Conservation (phyloP, 176 grass and related monocot genomes). For the Puya raimondii region DNA sequence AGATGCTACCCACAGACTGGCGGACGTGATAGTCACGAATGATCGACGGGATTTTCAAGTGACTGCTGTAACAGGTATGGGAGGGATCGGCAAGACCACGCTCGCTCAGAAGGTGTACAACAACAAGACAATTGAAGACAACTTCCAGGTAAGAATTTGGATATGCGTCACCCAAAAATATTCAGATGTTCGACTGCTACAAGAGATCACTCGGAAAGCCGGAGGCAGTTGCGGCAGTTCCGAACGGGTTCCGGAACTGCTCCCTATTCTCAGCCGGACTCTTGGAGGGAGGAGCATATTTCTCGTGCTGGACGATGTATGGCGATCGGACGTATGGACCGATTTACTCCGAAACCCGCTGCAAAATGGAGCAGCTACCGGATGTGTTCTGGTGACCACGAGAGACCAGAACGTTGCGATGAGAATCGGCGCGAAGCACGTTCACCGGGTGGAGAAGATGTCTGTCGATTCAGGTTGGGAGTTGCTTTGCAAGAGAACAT, state of each 20-base stretch:
- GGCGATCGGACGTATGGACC: slow-evolving; percentile 22
- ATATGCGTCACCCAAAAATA: slow-evolving; percentile 24
- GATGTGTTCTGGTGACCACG: slow-evolving; percentile 21
- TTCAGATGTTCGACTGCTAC: slow-evolving; percentile 10
- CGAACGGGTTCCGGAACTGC: neutral
- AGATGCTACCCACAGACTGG: neutral
- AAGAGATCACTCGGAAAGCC: slow-evolving; percentile 9
- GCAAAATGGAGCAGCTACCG: no score
- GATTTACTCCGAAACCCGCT: slow-evolving; percentile 9
- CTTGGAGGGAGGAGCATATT: slow-evolving; percentile 21
- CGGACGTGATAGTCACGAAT: slow-evolving; percentile 3
- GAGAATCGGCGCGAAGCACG: slow-evolving; percentile 15
- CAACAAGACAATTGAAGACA: slow-evolving; percentile 5
- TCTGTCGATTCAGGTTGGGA: neutral
- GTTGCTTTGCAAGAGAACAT: slow-evolving; percentile 4
- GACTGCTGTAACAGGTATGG: slow-evolving; percentile 28
- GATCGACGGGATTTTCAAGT: neutral
- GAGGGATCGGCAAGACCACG: slow-evolving; percentile 47
- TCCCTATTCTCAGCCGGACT: neutral
- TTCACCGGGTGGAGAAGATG: slow-evolving; percentile 17
- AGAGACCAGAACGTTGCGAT: slow-evolving; percentile 15
- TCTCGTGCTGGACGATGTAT: slow-evolving; percentile 32
- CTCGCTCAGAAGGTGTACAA: slow-evolving; percentile 36
- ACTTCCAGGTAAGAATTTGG: slow-evolving; percentile 26
- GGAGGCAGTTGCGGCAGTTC: neutral